These are phyloP conservation scores for Aurantiochytrium sp. DNA, from an alignment of 108 stramenopile species.

Conservation along the genomic window DNA sequence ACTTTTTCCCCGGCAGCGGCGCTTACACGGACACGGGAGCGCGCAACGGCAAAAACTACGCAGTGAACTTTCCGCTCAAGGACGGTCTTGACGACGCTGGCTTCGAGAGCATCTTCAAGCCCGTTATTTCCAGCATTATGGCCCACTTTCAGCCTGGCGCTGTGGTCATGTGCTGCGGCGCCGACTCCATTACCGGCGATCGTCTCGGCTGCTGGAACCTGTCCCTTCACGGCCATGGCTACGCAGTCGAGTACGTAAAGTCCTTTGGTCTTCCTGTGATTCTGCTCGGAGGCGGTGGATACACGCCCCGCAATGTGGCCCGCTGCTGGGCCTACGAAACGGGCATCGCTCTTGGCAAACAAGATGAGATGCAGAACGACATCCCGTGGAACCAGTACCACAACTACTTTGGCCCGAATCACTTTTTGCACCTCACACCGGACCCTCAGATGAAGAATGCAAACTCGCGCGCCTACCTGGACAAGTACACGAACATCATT, in stretches of 20 bases:
- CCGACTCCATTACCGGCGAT: constrained; percentile 92
- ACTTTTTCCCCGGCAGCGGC: constrained; percentile 44
- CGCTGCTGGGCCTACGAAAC: constrained; percentile 96
- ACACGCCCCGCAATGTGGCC: constrained; percentile 96
- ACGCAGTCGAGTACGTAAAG: constrained; percentile 83
- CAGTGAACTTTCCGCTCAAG: constrained; percentile 94
- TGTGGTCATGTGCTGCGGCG: constrained; percentile 95
- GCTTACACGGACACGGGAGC: constrained; percentile 74
- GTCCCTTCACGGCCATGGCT: constrained; percentile 84
- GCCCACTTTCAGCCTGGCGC: constrained; percentile 83
- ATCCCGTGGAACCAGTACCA: constrained; percentile 99
- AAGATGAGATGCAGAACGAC: constrained; percentile 68
- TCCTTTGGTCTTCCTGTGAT: constrained; percentile 83
- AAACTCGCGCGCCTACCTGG: constrained; percentile 59
- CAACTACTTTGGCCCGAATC: constrained; percentile 98
- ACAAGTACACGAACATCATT: constrained; percentile 57
- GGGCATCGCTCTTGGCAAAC: constrained; percentile 55
- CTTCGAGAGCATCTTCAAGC: constrained; percentile 76
- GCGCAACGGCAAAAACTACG: constrained; percentile 86
- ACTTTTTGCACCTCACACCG: constrained; percentile 85
- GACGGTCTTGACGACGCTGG: constrained; percentile 86
- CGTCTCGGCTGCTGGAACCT: constrained; percentile 96
- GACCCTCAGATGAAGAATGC: constrained; percentile 64
- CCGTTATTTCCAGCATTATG: constrained; percentile 92
- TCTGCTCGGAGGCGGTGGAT: constrained; percentile 96